Evolutionary conservation across 2,329 filamentous ascomycete species (phyloP).

Genomic region (Talaromyces piceae): DNA sequence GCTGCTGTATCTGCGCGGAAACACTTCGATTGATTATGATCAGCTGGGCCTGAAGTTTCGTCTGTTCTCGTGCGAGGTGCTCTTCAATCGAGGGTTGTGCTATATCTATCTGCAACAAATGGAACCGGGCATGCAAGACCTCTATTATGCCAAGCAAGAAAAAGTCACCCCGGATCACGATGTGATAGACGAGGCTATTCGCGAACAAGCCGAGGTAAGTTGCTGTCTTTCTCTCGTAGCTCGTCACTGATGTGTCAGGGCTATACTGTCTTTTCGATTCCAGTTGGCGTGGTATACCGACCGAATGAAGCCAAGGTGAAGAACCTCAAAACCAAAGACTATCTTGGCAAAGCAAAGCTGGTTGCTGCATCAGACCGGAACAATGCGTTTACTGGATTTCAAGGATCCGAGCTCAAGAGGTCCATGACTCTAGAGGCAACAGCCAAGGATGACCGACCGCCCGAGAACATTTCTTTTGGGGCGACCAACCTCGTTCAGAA

Average conservation of each 20-base stretch:
- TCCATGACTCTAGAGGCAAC: constrained; percentile 21
- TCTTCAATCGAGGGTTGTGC: constrained; percentile 95
- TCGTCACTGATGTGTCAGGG: constrained; percentile 49
- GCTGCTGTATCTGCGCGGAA: constrained; percentile 84
- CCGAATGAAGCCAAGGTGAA: constrained; percentile 97
- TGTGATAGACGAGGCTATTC: constrained; percentile 95
- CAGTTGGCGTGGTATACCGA: constrained; percentile 87
- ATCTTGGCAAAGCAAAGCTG: constrained; percentile 89
- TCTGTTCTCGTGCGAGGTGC: constrained; percentile 90
- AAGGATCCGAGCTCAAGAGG: constrained; percentile 66
- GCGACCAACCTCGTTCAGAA: constrained; percentile 90
- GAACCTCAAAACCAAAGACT: constrained; percentile 96
- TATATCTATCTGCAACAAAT: constrained; percentile 95
- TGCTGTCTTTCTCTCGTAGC: neutral
- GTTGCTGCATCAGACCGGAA: constrained; percentile 77
- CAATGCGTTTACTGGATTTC: constrained; percentile 76
- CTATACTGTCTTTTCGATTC: constrained; percentile 97
- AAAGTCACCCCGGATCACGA: constrained; percentile 95
- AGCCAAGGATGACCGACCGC: constrained; percentile 64
- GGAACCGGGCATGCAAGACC: constrained; percentile 82
- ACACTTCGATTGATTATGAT: constrained; percentile 96
- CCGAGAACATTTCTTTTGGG: constrained; percentile 81
- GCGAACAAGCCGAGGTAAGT: constrained; percentile 78
- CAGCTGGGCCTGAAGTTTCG: constrained; percentile 94
- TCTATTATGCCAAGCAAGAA: constrained; percentile 85